Evolutionary conservation across 139 green algal genomes (phyloP).

Genomic region (Chlorella sp.): DNA sequence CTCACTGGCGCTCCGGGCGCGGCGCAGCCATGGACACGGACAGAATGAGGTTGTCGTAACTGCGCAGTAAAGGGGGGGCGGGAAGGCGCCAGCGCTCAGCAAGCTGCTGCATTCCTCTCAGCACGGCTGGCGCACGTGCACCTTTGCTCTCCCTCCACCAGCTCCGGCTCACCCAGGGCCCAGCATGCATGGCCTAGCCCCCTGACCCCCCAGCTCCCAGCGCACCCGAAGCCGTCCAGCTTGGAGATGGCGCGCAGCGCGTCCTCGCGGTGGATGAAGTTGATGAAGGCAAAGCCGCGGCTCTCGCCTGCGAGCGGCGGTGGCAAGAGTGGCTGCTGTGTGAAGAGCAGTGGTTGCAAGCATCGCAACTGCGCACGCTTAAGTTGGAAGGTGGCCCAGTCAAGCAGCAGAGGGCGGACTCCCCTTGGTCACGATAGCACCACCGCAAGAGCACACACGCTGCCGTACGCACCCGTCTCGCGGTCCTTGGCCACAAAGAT

Average conservation of each 20-base stretch:
- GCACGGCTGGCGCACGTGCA: no score
- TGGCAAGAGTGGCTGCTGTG: not conserved
- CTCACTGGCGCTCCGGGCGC: slow-evolving; percentile 19
- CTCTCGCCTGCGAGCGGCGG: slow-evolving; percentile 63
- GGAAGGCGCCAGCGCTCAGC: no score
- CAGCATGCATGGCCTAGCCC: no score
- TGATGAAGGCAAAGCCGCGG: slow-evolving; percentile 98
- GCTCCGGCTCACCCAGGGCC: no score
- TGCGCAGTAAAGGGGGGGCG: not conserved
- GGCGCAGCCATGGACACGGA: slow-evolving; percentile 93
- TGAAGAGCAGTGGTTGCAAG: not conserved
- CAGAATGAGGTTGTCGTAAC: slow-evolving; percentile 99
- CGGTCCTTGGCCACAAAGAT: slow-evolving; percentile 97
- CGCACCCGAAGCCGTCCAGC: slow-evolving; percentile 88
- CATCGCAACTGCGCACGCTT: no score
- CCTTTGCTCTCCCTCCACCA: no score
- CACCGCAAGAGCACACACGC: no score
- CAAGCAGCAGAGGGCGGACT: no score
- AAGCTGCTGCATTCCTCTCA: no score
- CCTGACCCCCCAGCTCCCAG: no score
- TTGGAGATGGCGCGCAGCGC: slow-evolving; percentile 91
- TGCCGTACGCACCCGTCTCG: slow-evolving; percentile 71
- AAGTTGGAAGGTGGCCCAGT: no score
- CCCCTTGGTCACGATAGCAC: no score
- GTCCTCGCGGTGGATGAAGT: slow-evolving; percentile 92